Base-by-base conservation (phyloP, 495 filamentous ascomycete genomes). In the Podospora anserina region DNA sequence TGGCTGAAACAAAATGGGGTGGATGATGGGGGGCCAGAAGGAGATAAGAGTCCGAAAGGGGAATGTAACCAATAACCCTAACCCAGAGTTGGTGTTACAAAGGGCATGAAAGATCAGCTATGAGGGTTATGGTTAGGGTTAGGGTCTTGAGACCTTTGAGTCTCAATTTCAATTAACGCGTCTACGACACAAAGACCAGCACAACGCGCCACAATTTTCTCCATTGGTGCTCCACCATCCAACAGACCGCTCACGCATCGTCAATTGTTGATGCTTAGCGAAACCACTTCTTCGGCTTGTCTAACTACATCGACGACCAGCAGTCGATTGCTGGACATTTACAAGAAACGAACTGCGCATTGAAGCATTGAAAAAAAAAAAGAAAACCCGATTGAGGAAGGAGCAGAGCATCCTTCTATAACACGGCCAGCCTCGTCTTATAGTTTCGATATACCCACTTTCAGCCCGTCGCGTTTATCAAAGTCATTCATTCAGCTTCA, bases 151-250 rank as follows among this genome's bases (percentile, higher is more conserved):
- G 7, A 19, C 30, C 26, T 44, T 44, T 28, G 13, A 27, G 55
- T 19, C 26, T 23, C 19, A 59, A 58, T 55, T 55, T 55, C 69
- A 66, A 69, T 74, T 70, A 63, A 73, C 73, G 73, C 73, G 73
- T 75, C 71, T 44, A 23, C 18, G 20, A 11, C 54, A 13, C 57
- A 23, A 55, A 32, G n/a, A 20, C 11, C 44, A 70, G 66, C 75
- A 71, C 75, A 71, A 71, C 71, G 73, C 73, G 75, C 75, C 69
- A 68, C 70, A 70, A 71, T 69, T 76, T 75, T 65, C 54, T 39
- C 64, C 63, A 34, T 69, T 32, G 16, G 20, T 63, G 59, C 68
- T 20, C 61, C 61, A 69, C 69, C 64, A 27, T 5, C 27, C 30
- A 64, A 57, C 34, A 28, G 34, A 65, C 60, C 65, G 53, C 66